Base-by-base conservation (phyloP, 192 early-diverging fungal genomes). In the Umbelopsis sp. region DNA sequence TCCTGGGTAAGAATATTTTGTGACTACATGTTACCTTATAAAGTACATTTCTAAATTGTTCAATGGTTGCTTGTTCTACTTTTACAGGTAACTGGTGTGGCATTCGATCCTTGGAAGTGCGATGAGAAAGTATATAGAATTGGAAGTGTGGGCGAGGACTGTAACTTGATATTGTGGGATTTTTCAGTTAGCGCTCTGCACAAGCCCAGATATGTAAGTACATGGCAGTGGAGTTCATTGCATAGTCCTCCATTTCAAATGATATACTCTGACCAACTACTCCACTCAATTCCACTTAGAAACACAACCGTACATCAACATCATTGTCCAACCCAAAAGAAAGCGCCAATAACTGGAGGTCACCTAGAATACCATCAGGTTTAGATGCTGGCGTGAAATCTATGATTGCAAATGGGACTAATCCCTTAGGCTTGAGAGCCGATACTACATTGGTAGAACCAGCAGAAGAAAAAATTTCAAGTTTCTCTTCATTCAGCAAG, bases 131-230 rank as follows among this genome's bases (percentile, higher is more conserved):
- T 86, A 22, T 97, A 95, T 77, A 77, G 95, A 26, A 92, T 99
- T 77, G 92, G 89, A 52, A 95, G 92, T 70, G 92, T 97, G 24
- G 96, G 93, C 21, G 95, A 99, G 49, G 95, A 97, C 75, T 87
- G 91, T 8, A 85, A 88, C 66, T 70, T 99, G 2, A 77, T 93
- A n/a, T 74, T 99, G 10, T 97, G 97, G 96, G 97, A 99, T 76
- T 97, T 99, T 77, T 92, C 91, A 50, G 83, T 94, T 14, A 76
- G 85, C 11, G 86, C 90, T 0, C 75, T 97, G 31, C 92, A 91
- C 69, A 84, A 90, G 12, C 95, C 96, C 6, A 90, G 91, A 69
- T 79, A 80, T 50, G 84, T 85, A 85, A 72, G 82, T 74, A 25
- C n/a, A 49, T 38, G 36, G 20, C 51, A 51, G 17, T 65, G 34